A percentile compares a stretch with the other conserved stretches of the same genome.
Evolutionary conservation across 768 basidiomycete species (phyloP).

Genomic region (Kwoniella shandongensis): DNA sequence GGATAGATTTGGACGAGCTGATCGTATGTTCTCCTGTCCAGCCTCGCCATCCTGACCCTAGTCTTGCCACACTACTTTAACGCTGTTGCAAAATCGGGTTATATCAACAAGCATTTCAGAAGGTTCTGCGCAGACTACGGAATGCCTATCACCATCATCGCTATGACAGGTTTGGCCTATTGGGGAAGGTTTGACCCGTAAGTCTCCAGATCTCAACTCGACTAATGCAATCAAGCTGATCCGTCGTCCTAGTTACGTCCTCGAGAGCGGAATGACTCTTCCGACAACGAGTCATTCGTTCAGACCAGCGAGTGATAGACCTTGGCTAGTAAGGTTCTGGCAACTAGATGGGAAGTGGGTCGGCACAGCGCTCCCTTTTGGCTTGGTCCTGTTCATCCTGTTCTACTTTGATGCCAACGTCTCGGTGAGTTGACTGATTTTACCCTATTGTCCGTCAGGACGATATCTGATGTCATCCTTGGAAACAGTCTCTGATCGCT

Average conservation of each 20-base stretch:
- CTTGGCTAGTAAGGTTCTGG: slow-evolving; percentile 89
- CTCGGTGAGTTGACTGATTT: slow-evolving; percentile 64
- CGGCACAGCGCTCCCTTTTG: slow-evolving; percentile 84
- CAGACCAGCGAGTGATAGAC: slow-evolving; percentile 65
- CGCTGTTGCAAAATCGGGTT: slow-evolving; percentile 62
- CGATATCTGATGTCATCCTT: too few relatives aligned
- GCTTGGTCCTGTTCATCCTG: slow-evolving; percentile 79
- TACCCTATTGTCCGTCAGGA: too few relatives aligned
- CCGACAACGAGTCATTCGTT: slow-evolving; percentile 67
- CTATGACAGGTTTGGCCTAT: slow-evolving; percentile 73
- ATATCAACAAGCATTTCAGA: slow-evolving; percentile 72
- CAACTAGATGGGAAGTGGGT: slow-evolving; percentile 84
- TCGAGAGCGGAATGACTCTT: slow-evolving; percentile 58
- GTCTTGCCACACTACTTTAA: slow-evolving; percentile 73
- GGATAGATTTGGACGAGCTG: background rate
- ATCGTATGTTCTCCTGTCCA: slow-evolving; percentile 60
- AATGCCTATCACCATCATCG: slow-evolving; percentile 82
- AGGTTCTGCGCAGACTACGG: slow-evolving; percentile 82
- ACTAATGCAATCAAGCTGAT: background rate
- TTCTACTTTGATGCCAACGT: slow-evolving; percentile 97
- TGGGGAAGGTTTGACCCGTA: slow-evolving; percentile 72
- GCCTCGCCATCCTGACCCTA: slow-evolving; percentile 76
- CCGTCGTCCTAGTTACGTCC: slow-evolving; percentile 55
- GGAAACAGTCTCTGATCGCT: slow-evolving; percentile 76
- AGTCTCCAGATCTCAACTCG: too few relatives aligned